These are phyloP conservation scores for Diaporthe amygdali DNA, from an alignment of 2,329 filamentous ascomycete species.

Conservation along the genomic window DNA sequence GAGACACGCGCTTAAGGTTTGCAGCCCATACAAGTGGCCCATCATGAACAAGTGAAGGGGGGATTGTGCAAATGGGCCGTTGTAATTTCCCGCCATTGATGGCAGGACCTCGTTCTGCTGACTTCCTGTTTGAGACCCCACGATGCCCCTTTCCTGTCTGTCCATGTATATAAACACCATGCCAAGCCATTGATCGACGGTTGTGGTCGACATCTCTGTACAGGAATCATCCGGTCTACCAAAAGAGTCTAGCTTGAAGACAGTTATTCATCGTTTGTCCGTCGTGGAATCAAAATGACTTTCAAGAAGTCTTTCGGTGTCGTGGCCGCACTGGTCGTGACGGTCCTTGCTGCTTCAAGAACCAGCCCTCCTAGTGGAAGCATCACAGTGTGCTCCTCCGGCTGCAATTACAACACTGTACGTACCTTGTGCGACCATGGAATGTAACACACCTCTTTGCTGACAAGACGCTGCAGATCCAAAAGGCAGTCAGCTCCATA, in stretches of 20 bases:
- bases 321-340: conserved; percentile 20
- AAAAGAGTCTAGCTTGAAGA: neutral
- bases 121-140: neutral
- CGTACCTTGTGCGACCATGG: neutral
- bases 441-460: too few species aligned
- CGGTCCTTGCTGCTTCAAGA: conserved; percentile 15
- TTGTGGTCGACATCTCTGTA: neutral
- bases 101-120: neutral
- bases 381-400: conserved; percentile 24
- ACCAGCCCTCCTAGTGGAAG: conserved; percentile 23
- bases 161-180: conserved; percentile 10
- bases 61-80: neutral
- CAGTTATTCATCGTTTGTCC: neutral
- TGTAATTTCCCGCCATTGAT: conserved; percentile 13
- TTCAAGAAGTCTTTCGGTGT: conserved; percentile 10
- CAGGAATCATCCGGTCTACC: neutral
- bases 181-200: conserved; percentile 12
- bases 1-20: neutral
- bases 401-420: conserved; percentile 23
- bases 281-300: conserved; percentile 10
- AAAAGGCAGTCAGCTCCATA: conserved; percentile 24
- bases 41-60: neutral
- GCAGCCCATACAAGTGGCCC: neutral
- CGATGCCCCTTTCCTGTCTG: neutral
- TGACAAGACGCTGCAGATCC: conserved; percentile 10